Percentiles rank a stretch among this genome's conserved stretches.
These are phyloP conservation scores for Phialophora tarda DNA, from an alignment of 2,329 filamentous ascomycete genomes.

Conservation along the genomic window DNA sequence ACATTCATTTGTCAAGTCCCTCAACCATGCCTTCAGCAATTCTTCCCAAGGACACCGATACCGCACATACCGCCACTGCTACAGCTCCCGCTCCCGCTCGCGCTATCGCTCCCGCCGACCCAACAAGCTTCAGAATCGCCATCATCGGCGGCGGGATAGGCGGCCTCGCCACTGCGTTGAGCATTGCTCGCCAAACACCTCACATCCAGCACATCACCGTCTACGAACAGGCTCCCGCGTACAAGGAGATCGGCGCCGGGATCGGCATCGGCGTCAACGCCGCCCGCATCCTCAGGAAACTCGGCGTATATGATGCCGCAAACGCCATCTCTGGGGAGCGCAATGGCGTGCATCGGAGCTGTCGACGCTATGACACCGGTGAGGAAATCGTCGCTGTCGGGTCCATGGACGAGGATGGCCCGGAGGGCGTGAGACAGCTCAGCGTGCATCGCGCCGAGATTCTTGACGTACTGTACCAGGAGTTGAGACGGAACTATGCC, in stretches of 20 bases:
- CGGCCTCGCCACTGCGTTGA: constrained; percentile 47
- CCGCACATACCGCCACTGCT: neutral
- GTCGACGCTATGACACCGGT: constrained; percentile 46
- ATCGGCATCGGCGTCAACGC: constrained; percentile 35
- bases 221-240: constrained; percentile 37
- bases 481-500: neutral
- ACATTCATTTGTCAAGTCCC: too few relatives aligned
- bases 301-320: constrained; percentile 44
- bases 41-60: neutral
- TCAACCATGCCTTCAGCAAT: neutral
- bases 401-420: constrained; percentile 37
- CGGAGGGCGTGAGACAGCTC: constrained; percentile 19
- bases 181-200: constrained; percentile 42
- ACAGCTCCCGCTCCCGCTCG: neutral
- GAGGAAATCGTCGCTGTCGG: constrained; percentile 43
- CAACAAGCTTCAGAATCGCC: constrained; percentile 40
- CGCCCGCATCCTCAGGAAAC: constrained; percentile 29
- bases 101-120: neutral
- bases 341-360: constrained; percentile 44
- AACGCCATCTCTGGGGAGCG: constrained; percentile 43
- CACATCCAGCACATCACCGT: constrained; percentile 39
- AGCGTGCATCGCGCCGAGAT: constrained; percentile 46
- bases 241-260: constrained; percentile 37
- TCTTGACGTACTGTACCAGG: constrained; percentile 36
- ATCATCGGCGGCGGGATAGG: constrained; percentile 51